Base-by-base conservation (phyloP, 257 asterid genomes). In the Nicotiana tomentosiformis region DNA sequence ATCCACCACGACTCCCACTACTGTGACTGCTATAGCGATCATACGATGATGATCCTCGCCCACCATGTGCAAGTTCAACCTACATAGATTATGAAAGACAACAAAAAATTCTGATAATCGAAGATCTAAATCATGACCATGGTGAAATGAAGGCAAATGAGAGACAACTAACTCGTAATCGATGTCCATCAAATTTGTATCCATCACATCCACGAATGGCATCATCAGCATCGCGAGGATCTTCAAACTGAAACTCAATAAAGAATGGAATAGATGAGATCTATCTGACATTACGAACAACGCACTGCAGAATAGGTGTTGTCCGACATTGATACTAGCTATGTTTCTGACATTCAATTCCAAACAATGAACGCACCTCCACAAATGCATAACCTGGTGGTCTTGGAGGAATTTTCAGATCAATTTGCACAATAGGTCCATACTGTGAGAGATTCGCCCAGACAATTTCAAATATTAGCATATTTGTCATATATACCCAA, bases 321-420 rank as follows among this genome's bases (percentile, higher is more conserved):
- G 43, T 37, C 6, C 43, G 43, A 37, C 43, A 37, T 37, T 37
- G 43, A 37, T 37, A 5, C 43, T 35, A 35, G 39, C 39, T 37
- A 8, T 37, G 43, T 37, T 37, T 37, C 7, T 37, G 1, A 37
- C 8, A 72, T 72, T 49, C 26, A 81, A 46, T 14, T 66, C 20
- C 30, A 58, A 82, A 16, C 56, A 70, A 56, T 65, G 77, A 39
- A 49, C 93, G 81, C 86, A 94, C 98, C 98, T 94, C 97, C n/a
- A 94, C 96, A 85, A 94, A 94, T 20, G 95, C 97, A 88, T 90
- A 94, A 76, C 95, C 97, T 78, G 97, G 98, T 61, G 97, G 97
- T 64, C 95, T 90, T 20, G 97, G 93, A 35, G 97, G 98, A 33
- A 91, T 89, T 86, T 94, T 94, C 95, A 94, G 77, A 86, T 94